Evolutionary conservation across 306 rosid genomes (phyloP), one percentile per base, ranked within the genome.

Genomic region (Trifolium dubium): DNA sequence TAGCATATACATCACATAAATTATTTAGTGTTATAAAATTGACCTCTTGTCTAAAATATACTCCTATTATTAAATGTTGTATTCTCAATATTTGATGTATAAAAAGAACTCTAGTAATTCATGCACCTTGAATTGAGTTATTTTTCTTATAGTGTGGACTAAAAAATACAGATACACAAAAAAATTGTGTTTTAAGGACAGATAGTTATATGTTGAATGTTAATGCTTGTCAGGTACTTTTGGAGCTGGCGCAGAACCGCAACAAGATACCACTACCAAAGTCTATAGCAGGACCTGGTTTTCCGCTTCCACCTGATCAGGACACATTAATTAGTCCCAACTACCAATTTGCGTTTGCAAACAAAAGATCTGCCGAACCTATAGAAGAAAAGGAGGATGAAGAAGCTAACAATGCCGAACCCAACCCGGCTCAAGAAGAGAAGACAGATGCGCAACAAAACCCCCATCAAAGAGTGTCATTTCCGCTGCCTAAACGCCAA

Each of bases 321-420:
- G 97, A 92, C 83, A 89, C 97, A 2, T 76, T 93, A 64, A 79
- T 90, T 79, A 79, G 82, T 67, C 93, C 98, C 9, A 93, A 90
- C 80, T 91, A 90, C 70, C 98, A 90, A 79, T 78, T 92, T 66
- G 92, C 83, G 6, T 67, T 92, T 75, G 92, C 95, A 23, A 91
- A 80, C 87, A 90, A 83, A 79, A 96, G 83, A 74, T 64, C 91
- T 31, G 77, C 86, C 0, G 92, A 82, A 75, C 86, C 89, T 54
- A 70, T 77, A 9, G 96, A 89, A 79, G 92, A 93, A 83, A 91
- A 80, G 7, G 94, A 89, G 72, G 94, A 87, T 23, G 98, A 91
- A 28, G 96, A 86, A 43, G 56, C 77, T 55, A 74, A 62, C 2
- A 84, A 85, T 39, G 77, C 65, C 0, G 85, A 85, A 58, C 81